A percentile compares a stretch with the other conserved stretches of the same genome.
phyloP scores from a whole-genome alignment of 495 filamentous ascomycete genomes.

The Chlorociboria aeruginascens region DNA sequence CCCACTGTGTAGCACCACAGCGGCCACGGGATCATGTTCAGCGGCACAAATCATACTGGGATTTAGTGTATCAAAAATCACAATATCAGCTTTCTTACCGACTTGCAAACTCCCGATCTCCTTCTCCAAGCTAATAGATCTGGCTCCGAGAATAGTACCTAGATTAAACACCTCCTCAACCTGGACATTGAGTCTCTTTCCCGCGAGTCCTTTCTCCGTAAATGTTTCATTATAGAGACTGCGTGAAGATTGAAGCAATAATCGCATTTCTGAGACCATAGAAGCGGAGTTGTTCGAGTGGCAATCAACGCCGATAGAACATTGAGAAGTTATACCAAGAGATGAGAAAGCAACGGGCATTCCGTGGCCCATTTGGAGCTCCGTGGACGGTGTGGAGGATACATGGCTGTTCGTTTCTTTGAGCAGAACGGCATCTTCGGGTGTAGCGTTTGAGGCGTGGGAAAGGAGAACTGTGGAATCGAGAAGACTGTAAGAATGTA shows the following conservation, averaged over 20 bases:
- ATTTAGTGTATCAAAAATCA: slow-evolving; percentile 29
- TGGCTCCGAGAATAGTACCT: slow-evolving; percentile 35
- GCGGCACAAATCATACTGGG: slow-evolving; percentile 32
- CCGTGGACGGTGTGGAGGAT: slow-evolving; percentile 30
- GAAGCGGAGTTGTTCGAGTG: slow-evolving; percentile 30
- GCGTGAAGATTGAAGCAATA: slow-evolving; percentile 31
- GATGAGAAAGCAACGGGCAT: slow-evolving; percentile 2
- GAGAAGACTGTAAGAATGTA: slow-evolving; percentile 25
- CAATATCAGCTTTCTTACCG: slow-evolving; percentile 35
- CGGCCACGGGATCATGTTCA: slow-evolving; percentile 31
- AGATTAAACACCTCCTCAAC: slow-evolving; percentile 37
- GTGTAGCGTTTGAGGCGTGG: slow-evolving; percentile 21
- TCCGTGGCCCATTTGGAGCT: slow-evolving; percentile 29
- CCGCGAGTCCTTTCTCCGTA: slow-evolving; percentile 18
- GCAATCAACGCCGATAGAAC: slow-evolving; percentile 37
- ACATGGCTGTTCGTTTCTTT: slow-evolving; percentile 17
- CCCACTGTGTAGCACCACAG: slow-evolving; percentile 32
- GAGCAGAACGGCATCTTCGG: slow-evolving; percentile 21
- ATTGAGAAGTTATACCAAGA: slow-evolving; percentile 16
- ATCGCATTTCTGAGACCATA: slow-evolving; percentile 33
- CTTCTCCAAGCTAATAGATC: slow-evolving; percentile 30
- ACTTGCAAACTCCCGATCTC: slow-evolving; percentile 32
- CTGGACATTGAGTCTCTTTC: slow-evolving; percentile 21
- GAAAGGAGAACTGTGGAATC: slow-evolving; percentile 27
- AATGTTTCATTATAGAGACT: slow-evolving; percentile 20